These are phyloP conservation scores for Luzula sylvatica DNA, from an alignment of 176 grass and related monocot species.

Conservation along the genomic window DNA sequence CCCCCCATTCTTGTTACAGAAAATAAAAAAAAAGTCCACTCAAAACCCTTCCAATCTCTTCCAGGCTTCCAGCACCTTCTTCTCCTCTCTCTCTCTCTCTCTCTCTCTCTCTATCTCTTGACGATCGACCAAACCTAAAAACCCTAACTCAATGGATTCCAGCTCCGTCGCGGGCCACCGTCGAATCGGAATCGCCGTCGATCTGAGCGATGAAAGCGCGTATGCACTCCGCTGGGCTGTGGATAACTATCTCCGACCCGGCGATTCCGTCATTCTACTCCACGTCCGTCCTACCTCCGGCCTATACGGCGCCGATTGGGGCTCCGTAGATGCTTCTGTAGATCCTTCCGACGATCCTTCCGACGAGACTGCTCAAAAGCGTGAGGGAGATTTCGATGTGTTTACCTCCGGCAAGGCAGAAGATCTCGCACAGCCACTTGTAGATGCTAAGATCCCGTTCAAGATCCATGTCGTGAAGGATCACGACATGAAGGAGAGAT, in stretches of 20 bases:
- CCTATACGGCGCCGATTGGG: conserved; percentile 90
- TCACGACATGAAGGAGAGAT: conserved; percentile 97
- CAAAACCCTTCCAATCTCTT: no score
- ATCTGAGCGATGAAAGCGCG: conserved; percentile 90
- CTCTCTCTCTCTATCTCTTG: no score
- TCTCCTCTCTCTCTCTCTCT: no score
- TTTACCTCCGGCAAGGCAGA: conserved; percentile 75
- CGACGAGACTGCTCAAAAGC: conserved; percentile 46
- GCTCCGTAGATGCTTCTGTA: conserved; percentile 49
- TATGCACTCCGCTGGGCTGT: conserved; percentile 86
- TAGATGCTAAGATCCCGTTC: conserved; percentile 59
- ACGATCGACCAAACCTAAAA: conserved; percentile 7
- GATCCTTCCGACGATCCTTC: conserved; percentile 3
- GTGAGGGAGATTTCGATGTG: conserved; percentile 78
- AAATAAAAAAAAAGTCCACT: no score
- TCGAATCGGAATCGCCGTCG: conserved; percentile 77
- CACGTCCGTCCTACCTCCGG: conserved; percentile 73
- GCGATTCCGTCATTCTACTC: conserved; percentile 76
- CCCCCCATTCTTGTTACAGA: no score
- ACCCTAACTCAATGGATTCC: conserved; percentile 21
- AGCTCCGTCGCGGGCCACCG: conserved; percentile 38
- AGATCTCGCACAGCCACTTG: conserved; percentile 74
- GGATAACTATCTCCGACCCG: conserved; percentile 89
- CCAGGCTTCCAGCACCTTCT: no score
- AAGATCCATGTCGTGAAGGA: conserved; percentile 95